Conservation (phyloP, 805 yeast genomes). For the Lipomyces anomalus region DNA sequence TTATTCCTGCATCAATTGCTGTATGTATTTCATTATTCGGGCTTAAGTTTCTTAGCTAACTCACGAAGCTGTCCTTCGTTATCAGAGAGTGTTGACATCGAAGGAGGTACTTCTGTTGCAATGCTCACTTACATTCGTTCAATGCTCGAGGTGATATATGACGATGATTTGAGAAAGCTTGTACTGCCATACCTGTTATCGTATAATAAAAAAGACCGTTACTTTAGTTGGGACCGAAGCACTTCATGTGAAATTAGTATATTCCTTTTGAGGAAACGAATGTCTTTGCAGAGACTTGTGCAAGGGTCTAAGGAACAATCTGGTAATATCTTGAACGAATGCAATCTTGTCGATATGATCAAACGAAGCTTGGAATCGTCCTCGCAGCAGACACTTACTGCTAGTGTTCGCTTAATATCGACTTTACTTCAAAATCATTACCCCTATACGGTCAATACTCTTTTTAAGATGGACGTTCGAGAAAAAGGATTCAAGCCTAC, state of each 20-base stretch:
- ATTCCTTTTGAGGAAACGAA: not conserved
- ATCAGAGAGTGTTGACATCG: constrained; percentile 23
- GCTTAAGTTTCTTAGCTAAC: no score
- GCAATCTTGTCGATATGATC: constrained; percentile 20
- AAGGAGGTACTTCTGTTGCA: constrained; percentile 23
- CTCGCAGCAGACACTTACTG: constrained; percentile 17
- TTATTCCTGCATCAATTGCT: constrained; percentile 30
- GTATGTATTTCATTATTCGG: no score
- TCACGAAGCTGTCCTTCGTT: no score
- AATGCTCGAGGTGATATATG: constrained; percentile 26
- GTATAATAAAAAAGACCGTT: not conserved
- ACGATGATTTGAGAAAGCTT: constrained; percentile 24
- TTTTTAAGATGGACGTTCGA: constrained; percentile 11
- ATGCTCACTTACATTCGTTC: constrained; percentile 26
- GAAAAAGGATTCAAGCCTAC: constrained; percentile 11
- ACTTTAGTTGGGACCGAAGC: no score
- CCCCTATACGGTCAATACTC: constrained; percentile 24
- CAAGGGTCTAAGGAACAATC: not conserved
- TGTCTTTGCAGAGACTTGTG: not conserved
- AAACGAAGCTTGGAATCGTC: constrained; percentile 21
- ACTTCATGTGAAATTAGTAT: not conserved
- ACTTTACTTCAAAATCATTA: constrained; percentile 26
- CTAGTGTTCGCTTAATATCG: constrained; percentile 26
- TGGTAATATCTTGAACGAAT: not conserved
- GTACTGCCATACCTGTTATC: constrained; percentile 20